Percentiles rank a stretch among this genome's conserved stretches.
Conservation (phyloP, 179 eudicot genomes). For the Carnegiea gigantea region DNA sequence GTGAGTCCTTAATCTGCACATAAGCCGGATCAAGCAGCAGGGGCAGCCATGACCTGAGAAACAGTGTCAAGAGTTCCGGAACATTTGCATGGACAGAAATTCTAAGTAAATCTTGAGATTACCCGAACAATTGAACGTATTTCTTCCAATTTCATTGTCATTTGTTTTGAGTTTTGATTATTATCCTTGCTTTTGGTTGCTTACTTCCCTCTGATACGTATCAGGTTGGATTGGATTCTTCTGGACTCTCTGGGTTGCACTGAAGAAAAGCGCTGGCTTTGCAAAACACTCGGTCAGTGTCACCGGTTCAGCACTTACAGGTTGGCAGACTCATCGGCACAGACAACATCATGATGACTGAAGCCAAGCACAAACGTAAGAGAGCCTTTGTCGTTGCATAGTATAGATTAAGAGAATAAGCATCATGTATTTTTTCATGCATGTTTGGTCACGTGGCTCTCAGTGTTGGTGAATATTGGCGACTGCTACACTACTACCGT, state of each 20-base stretch:
- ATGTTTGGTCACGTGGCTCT: not conserved
- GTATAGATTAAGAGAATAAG: conserved; percentile 15
- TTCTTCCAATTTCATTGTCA: not conserved
- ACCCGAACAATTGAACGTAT: not conserved
- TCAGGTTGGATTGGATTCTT: conserved; percentile 84
- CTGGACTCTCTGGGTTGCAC: conserved; percentile 56
- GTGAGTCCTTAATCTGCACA: too few species aligned
- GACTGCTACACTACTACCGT: not conserved
- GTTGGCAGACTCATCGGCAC: conserved; percentile 31
- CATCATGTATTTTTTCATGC: conserved; percentile 2
- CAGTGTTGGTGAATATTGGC: not conserved
- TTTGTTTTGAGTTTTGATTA: not conserved
- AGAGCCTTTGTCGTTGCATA: not conserved
- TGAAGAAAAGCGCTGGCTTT: conserved; percentile 45
- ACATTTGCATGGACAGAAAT: not conserved
- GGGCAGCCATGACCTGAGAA: too few species aligned
- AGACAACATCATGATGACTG: conserved; percentile 27
- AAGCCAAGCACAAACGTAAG: not conserved
- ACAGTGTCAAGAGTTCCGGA: too few species aligned
- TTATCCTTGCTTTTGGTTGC: not conserved
- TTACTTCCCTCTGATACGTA: not conserved
- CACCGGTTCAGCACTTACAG: conserved; percentile 63
- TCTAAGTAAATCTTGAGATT: not conserved
- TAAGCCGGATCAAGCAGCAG: too few species aligned
- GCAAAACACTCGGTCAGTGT: conserved; percentile 50